These are phyloP conservation scores for Ophiorrhiza pumila DNA, from an alignment of 257 asterid genomes.

Conservation along the genomic window DNA sequence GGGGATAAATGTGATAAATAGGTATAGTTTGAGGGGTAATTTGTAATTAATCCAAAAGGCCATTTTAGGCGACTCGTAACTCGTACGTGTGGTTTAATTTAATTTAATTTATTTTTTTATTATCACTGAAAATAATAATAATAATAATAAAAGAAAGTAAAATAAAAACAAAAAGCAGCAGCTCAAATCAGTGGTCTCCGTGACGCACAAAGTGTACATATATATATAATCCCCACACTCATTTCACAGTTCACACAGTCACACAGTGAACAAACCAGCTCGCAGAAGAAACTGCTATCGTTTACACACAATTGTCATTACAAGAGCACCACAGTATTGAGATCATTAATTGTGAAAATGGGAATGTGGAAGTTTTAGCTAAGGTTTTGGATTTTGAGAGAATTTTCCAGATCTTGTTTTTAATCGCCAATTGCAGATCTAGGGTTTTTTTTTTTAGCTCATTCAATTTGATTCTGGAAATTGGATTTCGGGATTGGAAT, in stretches of 20 bases:
- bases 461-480: background rate
- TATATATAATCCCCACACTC: slow-evolving; percentile 1
- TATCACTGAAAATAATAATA: no score
- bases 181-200: slow-evolving; percentile 18
- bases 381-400: slow-evolving; percentile 9
- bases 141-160: background rate
- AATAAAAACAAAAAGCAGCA: background rate
- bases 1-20: no score
- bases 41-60: no score
- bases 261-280: slow-evolving; percentile 5
- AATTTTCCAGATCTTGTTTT: slow-evolving; percentile 42
- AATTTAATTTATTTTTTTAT: no score
- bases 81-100: no score
- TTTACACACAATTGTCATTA: no score
- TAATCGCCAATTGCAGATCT: slow-evolving; percentile 55
- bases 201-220: background rate
- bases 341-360: slow-evolving; percentile 9
- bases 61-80: no score
- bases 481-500: slow-evolving; percentile 19
- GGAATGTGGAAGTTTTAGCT: slow-evolving; percentile 15
- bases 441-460: slow-evolving; percentile 28
- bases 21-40: no score
- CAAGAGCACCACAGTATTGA: no score
- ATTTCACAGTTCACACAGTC: slow-evolving; percentile 4
- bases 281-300: no score